phyloP scores from a whole-genome alignment of 163 green algal species.

The Trebouxia gelatinosa region DNA sequence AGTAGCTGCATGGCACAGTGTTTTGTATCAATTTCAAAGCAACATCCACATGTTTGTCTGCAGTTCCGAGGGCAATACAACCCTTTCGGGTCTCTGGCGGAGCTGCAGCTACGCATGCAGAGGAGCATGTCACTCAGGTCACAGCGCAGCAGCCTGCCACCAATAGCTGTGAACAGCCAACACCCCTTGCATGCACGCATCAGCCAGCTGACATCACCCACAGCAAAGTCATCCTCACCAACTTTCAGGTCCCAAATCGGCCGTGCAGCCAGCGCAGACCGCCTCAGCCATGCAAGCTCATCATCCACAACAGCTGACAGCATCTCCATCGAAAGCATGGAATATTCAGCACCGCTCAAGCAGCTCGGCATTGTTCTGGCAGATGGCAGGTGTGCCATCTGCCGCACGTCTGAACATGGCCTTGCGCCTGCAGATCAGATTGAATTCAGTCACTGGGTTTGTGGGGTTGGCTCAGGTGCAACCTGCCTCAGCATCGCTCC shows the following conservation, averaged over 20 bases:
- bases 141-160: constrained; percentile 18
- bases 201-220: background rate
- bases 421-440: constrained; percentile 41
- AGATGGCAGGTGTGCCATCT: constrained; percentile 44
- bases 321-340: constrained; percentile 35
- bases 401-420: constrained; percentile 34
- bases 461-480: constrained; percentile 28
- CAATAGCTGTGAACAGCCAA: constrained; percentile 6
- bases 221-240: no score
- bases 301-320: background rate
- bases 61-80: constrained; percentile 46
- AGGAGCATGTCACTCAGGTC: constrained; percentile 34
- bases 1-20: background rate
- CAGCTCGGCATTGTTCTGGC: constrained; percentile 45
- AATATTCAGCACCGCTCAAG: constrained; percentile 40
- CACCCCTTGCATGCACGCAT: background rate
- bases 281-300: background rate
- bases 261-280: background rate
- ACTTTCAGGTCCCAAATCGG: no score
- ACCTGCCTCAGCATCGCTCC: constrained; percentile 33
- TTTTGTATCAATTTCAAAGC: background rate
- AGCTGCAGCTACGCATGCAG: constrained; percentile 29
- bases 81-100: constrained; percentile 31
- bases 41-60: constrained; percentile 1
- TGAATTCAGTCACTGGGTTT: constrained; percentile 45